Conservation (phyloP, 345 rosid species). For the Pugionium cornutum region DNA sequence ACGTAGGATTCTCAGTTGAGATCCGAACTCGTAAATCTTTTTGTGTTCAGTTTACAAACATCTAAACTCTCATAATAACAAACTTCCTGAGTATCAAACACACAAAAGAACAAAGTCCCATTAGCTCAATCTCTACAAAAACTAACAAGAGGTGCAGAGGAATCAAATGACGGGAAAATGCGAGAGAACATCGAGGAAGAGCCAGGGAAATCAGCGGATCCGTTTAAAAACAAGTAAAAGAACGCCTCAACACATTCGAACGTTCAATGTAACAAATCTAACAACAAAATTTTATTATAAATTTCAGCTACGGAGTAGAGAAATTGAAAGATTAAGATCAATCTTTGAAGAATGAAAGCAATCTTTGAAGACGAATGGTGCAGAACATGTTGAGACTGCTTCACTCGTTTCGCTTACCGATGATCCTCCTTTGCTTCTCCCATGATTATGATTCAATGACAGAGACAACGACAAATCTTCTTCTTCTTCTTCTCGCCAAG, state of each 20-base stretch:
- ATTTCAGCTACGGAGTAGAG: conserved; percentile 59
- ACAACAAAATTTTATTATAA: background rate
- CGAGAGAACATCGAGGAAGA: conserved; percentile 38
- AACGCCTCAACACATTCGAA: too few relatives aligned
- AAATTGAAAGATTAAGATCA: conserved; percentile 63
- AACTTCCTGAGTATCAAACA: too few relatives aligned
- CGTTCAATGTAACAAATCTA: conserved; percentile 13
- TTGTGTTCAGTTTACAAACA: too few relatives aligned
- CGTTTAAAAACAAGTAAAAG: background rate
- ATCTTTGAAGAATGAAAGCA: conserved; percentile 44
- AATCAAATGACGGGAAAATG: conserved; percentile 10
- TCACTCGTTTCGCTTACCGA: conserved; percentile 70
- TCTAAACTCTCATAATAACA: too few relatives aligned
- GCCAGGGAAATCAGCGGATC: conserved; percentile 34
- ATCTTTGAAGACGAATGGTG: conserved; percentile 44
- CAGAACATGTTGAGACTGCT: conserved; percentile 53
- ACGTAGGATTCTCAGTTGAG: too few relatives aligned
- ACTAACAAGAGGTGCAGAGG: background rate
- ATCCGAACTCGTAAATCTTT: too few relatives aligned
- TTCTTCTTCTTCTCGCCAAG: conserved; percentile 26
- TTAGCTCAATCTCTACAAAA: too few relatives aligned
- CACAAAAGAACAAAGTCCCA: too few relatives aligned
- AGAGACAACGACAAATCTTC: conserved; percentile 57
- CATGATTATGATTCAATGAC: conserved; percentile 48
- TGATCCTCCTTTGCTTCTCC: conserved; percentile 52